These are phyloP conservation scores for Groenewaldozyma tartarivorans DNA, from an alignment of 805 yeast species.

Conservation along the genomic window DNA sequence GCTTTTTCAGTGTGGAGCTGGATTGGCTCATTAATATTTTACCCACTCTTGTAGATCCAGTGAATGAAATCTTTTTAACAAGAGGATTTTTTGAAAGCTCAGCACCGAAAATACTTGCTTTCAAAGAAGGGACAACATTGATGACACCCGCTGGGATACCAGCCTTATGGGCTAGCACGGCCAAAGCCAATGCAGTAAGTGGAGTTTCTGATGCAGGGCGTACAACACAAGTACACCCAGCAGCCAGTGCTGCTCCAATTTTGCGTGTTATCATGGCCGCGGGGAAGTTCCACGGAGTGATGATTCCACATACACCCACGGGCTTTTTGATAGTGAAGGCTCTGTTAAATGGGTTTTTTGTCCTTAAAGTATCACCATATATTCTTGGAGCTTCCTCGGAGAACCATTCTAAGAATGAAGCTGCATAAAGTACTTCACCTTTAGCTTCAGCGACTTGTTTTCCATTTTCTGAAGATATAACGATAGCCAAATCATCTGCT, in stretches of 20 bases:
- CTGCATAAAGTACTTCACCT: constrained; percentile 60
- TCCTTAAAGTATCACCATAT: constrained; percentile 49
- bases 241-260: constrained; percentile 66
- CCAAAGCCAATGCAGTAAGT: constrained; percentile 58
- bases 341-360: constrained; percentile 36
- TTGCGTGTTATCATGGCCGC: constrained; percentile 67
- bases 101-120: constrained; percentile 26
- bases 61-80: constrained; percentile 63
- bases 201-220: constrained; percentile 78
- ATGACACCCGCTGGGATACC: constrained; percentile 65
- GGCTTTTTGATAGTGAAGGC: constrained; percentile 58
- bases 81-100: constrained; percentile 37
- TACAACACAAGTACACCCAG: constrained; percentile 67
- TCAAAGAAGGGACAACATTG: constrained; percentile 41
- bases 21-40: constrained; percentile 55
- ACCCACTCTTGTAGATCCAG: constrained; percentile 73
- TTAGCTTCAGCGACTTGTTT: constrained; percentile 57
- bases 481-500: constrained; percentile 51
- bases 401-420: constrained; percentile 83
- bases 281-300: constrained; percentile 83
- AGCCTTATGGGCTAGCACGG: constrained; percentile 48
- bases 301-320: constrained; percentile 67
- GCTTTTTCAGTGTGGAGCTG: constrained; percentile 51
- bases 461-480: constrained; percentile 65
- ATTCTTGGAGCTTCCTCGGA: constrained; percentile 45